phyloP scores from a whole-genome alignment of 1,284 basidiomycete genomes.

The Ustilago vetiveriae region DNA sequence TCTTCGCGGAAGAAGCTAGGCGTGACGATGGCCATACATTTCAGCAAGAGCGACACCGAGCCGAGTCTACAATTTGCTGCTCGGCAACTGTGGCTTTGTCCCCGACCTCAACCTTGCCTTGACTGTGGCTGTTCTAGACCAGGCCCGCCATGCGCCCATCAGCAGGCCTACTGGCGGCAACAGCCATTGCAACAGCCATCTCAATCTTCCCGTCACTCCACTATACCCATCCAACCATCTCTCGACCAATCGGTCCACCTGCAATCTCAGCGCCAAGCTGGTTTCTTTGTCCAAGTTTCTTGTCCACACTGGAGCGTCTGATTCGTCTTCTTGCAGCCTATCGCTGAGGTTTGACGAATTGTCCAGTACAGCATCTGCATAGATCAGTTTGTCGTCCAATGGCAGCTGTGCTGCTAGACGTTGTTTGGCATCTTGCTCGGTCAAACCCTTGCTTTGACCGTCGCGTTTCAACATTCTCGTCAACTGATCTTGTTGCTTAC shows the following conservation, averaged over 20 bases:
- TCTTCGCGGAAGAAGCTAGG: too few species aligned
- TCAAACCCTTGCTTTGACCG: slow-evolving; percentile 66
- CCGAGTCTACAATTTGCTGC: slow-evolving; percentile 31
- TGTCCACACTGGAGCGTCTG: slow-evolving; percentile 16
- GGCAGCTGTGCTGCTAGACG: slow-evolving; percentile 84
- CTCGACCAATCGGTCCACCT: slow-evolving; percentile 76
- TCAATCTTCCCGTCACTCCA: slow-evolving; percentile 75
- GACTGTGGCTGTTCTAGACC: slow-evolving; percentile 18
- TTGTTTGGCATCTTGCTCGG: slow-evolving; percentile 72
- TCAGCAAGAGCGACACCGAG: too few species aligned
- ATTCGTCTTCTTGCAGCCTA: background rate
- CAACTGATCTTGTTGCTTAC: slow-evolving; percentile 55
- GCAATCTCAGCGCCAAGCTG: slow-evolving; percentile 68
- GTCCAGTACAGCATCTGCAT: slow-evolving; percentile 87
- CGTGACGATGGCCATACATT: too few species aligned
- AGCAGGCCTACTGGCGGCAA: slow-evolving; percentile 78
- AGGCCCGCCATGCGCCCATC: slow-evolving; percentile 61
- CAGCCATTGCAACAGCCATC: slow-evolving; percentile 78
- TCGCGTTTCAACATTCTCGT: slow-evolving; percentile 62
- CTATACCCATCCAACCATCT: slow-evolving; percentile 68
- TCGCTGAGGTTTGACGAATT: slow-evolving; percentile 77
- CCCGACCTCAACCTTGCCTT: slow-evolving; percentile 19
- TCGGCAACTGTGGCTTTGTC: slow-evolving; percentile 10
- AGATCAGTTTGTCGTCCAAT: slow-evolving; percentile 79
- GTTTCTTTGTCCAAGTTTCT: slow-evolving; percentile 20